Conservation (phyloP, 768 basidiomycete genomes). For the Lentinula aciculospora region DNA sequence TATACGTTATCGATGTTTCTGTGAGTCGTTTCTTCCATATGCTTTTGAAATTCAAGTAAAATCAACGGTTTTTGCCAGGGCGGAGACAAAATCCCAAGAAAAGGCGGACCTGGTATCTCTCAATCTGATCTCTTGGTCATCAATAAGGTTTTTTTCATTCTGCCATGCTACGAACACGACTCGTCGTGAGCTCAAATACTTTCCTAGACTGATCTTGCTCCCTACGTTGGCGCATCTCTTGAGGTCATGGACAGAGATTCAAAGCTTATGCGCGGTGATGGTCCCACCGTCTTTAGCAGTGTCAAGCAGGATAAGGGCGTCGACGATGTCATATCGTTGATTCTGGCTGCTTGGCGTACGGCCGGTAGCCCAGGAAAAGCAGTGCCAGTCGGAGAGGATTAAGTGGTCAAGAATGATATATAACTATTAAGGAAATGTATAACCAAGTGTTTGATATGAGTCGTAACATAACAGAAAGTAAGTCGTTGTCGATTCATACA, state of each 20-base stretch:
- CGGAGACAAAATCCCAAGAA: slow-evolving; percentile 97
- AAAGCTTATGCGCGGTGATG: slow-evolving; percentile 89
- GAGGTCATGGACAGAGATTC: slow-evolving; percentile 94
- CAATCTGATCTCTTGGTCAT: slow-evolving; percentile 92
- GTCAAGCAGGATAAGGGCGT: slow-evolving; percentile 77
- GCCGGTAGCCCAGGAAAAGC: slow-evolving; percentile 69
- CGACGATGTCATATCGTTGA: slow-evolving; percentile 72
- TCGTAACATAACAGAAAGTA: background rate
- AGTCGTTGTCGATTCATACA: no score
- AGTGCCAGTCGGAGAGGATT: slow-evolving; percentile 40
- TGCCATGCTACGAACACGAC: background rate
- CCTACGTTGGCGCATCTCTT: slow-evolving; percentile 87
- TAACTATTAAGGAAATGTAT: background rate
- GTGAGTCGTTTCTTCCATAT: slow-evolving; percentile 36
- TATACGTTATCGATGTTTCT: slow-evolving; percentile 86
- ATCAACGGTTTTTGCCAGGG: slow-evolving; percentile 53
- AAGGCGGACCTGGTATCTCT: slow-evolving; percentile 97
- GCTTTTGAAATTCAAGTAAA: no score
- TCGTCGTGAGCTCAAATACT: background rate
- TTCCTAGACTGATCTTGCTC: slow-evolving; percentile 84
- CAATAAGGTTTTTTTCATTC: slow-evolving; percentile 66
- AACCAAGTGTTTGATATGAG: background rate
- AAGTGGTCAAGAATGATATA: no score
- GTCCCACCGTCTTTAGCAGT: slow-evolving; percentile 89
- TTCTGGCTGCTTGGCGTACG: slow-evolving; percentile 84